phyloP scores from a whole-genome alignment of 208 protist genomes.

The Jaenimonas drosophilae region DNA sequence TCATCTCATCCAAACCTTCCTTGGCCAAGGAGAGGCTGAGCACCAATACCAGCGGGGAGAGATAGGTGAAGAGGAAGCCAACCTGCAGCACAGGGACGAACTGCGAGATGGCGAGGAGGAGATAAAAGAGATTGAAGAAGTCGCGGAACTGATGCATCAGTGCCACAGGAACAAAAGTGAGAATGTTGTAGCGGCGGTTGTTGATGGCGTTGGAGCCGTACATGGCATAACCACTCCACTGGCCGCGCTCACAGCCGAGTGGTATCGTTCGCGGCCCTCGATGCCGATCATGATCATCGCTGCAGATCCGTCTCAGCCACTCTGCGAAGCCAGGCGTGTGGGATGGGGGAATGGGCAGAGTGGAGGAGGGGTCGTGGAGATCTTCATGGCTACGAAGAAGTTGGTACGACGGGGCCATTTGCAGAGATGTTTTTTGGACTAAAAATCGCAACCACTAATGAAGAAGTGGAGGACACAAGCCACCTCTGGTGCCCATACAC shows the following conservation, averaged over 20 bases:
- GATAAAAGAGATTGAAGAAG: constrained; percentile 84
- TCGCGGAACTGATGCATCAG: constrained; percentile 69
- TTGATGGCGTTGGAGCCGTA: constrained; percentile 72
- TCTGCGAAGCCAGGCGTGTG: no score
- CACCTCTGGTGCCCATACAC: no score
- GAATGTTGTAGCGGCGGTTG: constrained; percentile 63
- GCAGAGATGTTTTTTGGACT: no score
- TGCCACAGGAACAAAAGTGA: constrained; percentile 74
- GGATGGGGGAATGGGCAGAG: no score
- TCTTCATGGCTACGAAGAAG: no score
- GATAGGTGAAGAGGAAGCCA: constrained; percentile 94
- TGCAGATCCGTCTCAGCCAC: no score
- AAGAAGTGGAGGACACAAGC: no score
- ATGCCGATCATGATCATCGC: no score
- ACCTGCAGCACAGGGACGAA: constrained; percentile 66
- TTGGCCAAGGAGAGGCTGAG: constrained; percentile 87
- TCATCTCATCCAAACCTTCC: constrained; percentile 93
- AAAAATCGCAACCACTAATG: no score
- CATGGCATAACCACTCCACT: constrained; percentile 30
- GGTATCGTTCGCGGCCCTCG: constrained; percentile 32
- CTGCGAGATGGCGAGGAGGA: constrained; percentile 81
- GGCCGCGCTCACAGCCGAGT: constrained; percentile 22
- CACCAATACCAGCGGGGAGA: constrained; percentile 91
- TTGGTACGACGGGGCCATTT: no score
- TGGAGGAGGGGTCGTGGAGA: no score